These are phyloP conservation scores for Rhynchospora tenuis DNA, from an alignment of 176 grass and related monocot genomes.

Conservation along the genomic window DNA sequence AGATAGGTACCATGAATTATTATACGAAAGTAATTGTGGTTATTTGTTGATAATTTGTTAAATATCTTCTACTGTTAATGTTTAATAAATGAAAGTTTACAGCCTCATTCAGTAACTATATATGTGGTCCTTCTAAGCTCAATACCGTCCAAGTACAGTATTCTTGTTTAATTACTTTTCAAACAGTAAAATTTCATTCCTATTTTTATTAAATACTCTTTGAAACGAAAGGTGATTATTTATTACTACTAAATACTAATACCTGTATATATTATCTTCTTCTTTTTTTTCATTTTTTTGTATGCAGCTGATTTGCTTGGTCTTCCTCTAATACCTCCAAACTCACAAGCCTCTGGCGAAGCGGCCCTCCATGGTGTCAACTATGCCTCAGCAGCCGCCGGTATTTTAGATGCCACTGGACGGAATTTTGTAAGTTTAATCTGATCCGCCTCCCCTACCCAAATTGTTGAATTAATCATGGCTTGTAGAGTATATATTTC, in stretches of 20 bases:
- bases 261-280: not conserved
- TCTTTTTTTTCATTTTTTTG: not conserved
- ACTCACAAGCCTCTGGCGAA: constrained; percentile 46
- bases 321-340: constrained; percentile 65
- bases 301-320: constrained; percentile 69
- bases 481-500: not conserved
- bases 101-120: not conserved
- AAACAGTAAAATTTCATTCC: not conserved
- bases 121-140: not conserved
- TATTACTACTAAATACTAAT: too few species aligned
- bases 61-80: not conserved
- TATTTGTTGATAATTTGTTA: not conserved
- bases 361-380: constrained; percentile 70
- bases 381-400: constrained; percentile 83
- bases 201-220: too few species aligned
- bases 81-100: not conserved
- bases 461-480: not conserved
- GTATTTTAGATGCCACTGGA: constrained; percentile 85
- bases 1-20: constrained; percentile 35
- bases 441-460: not conserved
- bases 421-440: constrained; percentile 63
- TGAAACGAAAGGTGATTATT: not conserved
- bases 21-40: not conserved
- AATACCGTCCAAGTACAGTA: not conserved
- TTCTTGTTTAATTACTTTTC: not conserved